A percentile compares a stretch with the other conserved stretches of the same genome.
These are phyloP conservation scores for Polyporus arcularius DNA, from an alignment of 768 basidiomycete genomes.

Conservation along the genomic window DNA sequence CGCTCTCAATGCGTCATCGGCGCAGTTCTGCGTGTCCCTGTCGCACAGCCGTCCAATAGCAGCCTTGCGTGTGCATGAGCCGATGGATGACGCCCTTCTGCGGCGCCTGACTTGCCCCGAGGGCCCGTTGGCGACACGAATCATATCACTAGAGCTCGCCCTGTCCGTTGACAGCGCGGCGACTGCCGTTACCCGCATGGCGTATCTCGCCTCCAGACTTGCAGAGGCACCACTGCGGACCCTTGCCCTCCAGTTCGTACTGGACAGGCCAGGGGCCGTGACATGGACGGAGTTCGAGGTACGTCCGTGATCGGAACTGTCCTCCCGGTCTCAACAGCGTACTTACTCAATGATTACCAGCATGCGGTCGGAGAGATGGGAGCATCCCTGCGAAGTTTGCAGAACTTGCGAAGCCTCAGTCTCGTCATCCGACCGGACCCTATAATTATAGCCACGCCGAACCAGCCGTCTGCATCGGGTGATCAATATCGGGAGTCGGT, in stretches of 20 bases:
- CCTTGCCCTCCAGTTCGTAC: constrained; percentile 8
- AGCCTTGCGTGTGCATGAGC: constrained; percentile 8
- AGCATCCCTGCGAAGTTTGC: constrained; percentile 8
- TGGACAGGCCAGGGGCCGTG: constrained; percentile 4
- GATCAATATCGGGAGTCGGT: constrained; percentile 9
- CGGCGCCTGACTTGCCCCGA: background rate
- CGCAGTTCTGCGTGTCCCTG: background rate
- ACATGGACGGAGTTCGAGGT: constrained; percentile 20
- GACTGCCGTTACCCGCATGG: constrained; percentile 3
- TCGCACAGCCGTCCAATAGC: background rate
- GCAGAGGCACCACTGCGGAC: constrained; percentile 3
- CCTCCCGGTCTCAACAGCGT: background rate
- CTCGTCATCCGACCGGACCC: constrained; percentile 26
- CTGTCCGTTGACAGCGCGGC: background rate
- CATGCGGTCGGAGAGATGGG: constrained; percentile 17
- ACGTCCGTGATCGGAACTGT: constrained; percentile 1
- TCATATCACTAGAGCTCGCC: constrained; percentile 8
- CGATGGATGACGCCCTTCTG: constrained; percentile 3
- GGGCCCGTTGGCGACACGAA: background rate
- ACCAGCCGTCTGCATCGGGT: background rate
- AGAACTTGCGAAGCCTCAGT: constrained; percentile 18
- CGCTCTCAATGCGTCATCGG: constrained; percentile 23
- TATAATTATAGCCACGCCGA: background rate
- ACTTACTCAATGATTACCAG: constrained; percentile 5
- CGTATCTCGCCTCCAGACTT: constrained; percentile 14